These are phyloP conservation scores for Trichosporon sp. DNA, from an alignment of 1,284 basidiomycete species.

Conservation along the genomic window DNA sequence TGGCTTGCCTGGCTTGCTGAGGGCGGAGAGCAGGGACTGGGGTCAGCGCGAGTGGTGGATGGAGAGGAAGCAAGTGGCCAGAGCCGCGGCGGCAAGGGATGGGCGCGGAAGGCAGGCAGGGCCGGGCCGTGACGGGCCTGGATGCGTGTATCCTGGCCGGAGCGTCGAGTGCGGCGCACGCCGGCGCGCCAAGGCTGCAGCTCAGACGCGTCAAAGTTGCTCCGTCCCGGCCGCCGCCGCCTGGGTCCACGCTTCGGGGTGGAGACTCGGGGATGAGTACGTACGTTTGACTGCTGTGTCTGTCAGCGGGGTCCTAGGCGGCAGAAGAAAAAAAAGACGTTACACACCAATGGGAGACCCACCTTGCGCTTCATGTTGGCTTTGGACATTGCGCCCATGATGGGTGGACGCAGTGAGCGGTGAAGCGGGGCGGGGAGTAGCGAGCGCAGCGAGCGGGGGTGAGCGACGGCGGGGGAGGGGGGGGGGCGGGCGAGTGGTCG, in stretches of 20 bases:
- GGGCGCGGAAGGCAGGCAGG: background rate
- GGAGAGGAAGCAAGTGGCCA: background rate
- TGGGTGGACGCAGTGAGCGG: background rate
- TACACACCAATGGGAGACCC: slow-evolving; percentile 8
- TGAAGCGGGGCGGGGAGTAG: background rate
- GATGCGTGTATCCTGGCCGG: no score
- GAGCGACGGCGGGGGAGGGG: background rate
- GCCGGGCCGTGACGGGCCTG: background rate
- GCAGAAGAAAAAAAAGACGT: background rate
- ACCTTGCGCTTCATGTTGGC: slow-evolving; percentile 38
- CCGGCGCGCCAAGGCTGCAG: no score
- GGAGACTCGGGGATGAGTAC: no score
- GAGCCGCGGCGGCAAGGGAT: background rate
- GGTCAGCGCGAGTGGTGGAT: background rate
- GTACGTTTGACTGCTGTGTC: slow-evolving; percentile 7
- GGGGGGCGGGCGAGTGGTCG: background rate
- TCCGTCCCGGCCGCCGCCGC: no score
- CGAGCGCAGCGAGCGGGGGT: background rate
- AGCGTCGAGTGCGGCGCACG: no score
- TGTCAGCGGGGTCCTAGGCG: background rate
- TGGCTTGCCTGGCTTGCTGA: slow-evolving; percentile 23
- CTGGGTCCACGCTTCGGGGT: no score
- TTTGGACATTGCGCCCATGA: slow-evolving; percentile 20
- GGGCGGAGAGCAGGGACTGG: slow-evolving; percentile 30
- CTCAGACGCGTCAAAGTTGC: no score